Evolutionary conservation across 306 rosid species (phyloP).

Genomic region (Begonia fuchsioides): DNA sequence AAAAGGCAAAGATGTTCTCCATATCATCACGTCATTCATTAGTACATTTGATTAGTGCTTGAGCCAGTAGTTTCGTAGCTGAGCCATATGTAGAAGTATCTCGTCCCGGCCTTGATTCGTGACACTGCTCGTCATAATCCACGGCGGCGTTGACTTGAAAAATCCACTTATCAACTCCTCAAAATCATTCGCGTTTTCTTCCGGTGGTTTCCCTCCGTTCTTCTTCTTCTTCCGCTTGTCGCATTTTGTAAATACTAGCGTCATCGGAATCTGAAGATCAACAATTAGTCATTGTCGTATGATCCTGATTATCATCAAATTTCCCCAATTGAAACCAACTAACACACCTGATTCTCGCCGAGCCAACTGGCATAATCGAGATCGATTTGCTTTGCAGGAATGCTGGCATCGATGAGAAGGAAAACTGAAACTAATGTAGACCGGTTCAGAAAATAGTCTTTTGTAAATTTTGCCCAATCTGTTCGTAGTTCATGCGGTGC

Average conservation of each 20-base stretch:
- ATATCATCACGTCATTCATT: too few species aligned
- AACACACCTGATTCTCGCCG: constrained; percentile 80
- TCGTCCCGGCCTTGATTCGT: constrained; percentile 94
- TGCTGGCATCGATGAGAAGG: constrained; percentile 96
- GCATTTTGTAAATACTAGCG: constrained; percentile 85
- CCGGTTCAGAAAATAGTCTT: constrained; percentile 78
- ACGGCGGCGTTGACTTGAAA: constrained; percentile 71
- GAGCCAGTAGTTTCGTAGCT: constrained; percentile 94
- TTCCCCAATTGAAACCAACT: not conserved
- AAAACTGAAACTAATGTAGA: constrained; percentile 80
- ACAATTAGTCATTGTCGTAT: not conserved
- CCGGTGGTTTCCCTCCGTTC: constrained; percentile 81
- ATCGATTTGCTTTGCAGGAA: constrained; percentile 78
- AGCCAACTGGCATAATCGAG: constrained; percentile 96
- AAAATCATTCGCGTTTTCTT: constrained; percentile 77
- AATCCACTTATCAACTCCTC: constrained; percentile 62
- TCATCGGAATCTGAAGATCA: constrained; percentile 79
- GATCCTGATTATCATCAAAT: not conserved
- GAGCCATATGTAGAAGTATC: constrained; percentile 86
- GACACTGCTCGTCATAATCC: constrained; percentile 98
- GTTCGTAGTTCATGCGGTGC: constrained; percentile 81
- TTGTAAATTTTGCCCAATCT: constrained; percentile 84
- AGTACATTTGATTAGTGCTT: constrained; percentile 29
- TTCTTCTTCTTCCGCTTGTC: constrained; percentile 94
- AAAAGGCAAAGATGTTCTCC: too few species aligned